Conservation (phyloP, 2,329 filamentous ascomycete species). For the Chaetomiaceae sp. region DNA sequence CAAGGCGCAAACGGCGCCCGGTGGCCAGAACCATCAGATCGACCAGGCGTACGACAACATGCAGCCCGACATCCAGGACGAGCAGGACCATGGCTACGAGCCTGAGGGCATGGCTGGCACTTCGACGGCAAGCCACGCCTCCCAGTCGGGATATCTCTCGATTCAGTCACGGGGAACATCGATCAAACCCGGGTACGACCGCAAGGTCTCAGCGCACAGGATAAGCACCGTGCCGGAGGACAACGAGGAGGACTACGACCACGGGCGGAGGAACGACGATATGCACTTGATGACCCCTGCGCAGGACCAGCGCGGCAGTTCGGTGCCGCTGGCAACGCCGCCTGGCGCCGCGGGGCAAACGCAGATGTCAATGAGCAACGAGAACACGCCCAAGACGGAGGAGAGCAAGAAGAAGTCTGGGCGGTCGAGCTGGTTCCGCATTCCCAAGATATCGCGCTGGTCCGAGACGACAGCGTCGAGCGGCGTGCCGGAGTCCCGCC, state of each 20-base stretch:
- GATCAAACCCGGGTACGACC: slow-evolving; percentile 42
- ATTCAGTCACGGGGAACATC: slow-evolving; percentile 48
- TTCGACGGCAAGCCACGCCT: slow-evolving; percentile 64
- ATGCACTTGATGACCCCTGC: slow-evolving; percentile 59
- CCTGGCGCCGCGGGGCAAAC: slow-evolving; percentile 44
- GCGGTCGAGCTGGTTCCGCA: slow-evolving; percentile 65
- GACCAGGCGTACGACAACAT: slow-evolving; percentile 65
- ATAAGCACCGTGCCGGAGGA: slow-evolving; percentile 86
- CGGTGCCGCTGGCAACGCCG: slow-evolving; percentile 53
- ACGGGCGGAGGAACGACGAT: slow-evolving; percentile 33
- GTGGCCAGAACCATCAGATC: slow-evolving; percentile 43
- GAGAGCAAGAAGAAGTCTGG: slow-evolving; percentile 83
- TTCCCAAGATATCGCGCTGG: slow-evolving; percentile 91
- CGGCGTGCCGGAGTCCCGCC: slow-evolving; percentile 70
- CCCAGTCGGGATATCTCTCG: slow-evolving; percentile 72
- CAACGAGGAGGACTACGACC: slow-evolving; percentile 68
- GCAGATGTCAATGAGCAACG: slow-evolving; percentile 58
- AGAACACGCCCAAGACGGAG: slow-evolving; percentile 72
- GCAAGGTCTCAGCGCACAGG: slow-evolving; percentile 66
- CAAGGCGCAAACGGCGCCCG: slow-evolving; percentile 53
- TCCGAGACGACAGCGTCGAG: slow-evolving; percentile 93
- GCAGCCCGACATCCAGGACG: slow-evolving; percentile 57
- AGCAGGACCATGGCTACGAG: slow-evolving; percentile 72
- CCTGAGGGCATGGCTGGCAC: slow-evolving; percentile 75
- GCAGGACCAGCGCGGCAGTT: slow-evolving; percentile 50